phyloP scores from a whole-genome alignment of 2,329 filamentous ascomycete genomes.

The Talaromyces rugulosus region DNA sequence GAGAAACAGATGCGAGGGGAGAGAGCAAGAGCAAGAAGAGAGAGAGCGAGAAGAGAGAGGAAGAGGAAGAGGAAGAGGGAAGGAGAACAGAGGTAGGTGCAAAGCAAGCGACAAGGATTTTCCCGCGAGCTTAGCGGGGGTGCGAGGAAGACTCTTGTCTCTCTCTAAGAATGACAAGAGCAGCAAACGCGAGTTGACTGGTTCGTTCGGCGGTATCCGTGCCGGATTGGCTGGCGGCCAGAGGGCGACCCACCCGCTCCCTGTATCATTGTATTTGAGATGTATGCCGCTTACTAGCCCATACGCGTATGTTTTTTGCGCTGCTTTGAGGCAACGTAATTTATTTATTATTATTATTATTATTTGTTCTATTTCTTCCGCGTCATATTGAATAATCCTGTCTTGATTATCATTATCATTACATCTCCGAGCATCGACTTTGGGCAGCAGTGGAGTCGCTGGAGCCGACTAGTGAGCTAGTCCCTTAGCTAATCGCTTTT shows the following conservation, averaged over 20 bases:
- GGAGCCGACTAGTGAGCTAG: not conserved
- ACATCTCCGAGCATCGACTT: not conserved
- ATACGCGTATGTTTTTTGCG: not conserved
- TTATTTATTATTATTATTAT: no score
- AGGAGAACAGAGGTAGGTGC: not conserved
- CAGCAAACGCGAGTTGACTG: not conserved
- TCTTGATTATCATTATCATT: not conserved
- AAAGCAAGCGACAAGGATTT: not conserved
- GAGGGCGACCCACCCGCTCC: not conserved
- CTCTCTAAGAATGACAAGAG: not conserved
- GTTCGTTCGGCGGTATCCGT: not conserved
- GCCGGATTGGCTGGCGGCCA: not conserved
- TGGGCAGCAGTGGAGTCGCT: not conserved
- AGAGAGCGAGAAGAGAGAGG: slow-evolving; percentile 2
- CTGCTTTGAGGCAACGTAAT: no score
- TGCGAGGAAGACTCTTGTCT: not conserved
- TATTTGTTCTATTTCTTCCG: no score
- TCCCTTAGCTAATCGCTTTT: not conserved
- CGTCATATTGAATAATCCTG: not conserved
- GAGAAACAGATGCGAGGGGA: slow-evolving; percentile 15
- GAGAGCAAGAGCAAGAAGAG: slow-evolving; percentile 11
- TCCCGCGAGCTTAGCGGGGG: not conserved
- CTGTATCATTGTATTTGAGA: not conserved
- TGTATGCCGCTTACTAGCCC: not conserved
- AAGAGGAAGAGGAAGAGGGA: not conserved